These are phyloP conservation scores for Perkinsus olseni DNA, from an alignment of 169 alveolate species.

Conservation along the genomic window DNA sequence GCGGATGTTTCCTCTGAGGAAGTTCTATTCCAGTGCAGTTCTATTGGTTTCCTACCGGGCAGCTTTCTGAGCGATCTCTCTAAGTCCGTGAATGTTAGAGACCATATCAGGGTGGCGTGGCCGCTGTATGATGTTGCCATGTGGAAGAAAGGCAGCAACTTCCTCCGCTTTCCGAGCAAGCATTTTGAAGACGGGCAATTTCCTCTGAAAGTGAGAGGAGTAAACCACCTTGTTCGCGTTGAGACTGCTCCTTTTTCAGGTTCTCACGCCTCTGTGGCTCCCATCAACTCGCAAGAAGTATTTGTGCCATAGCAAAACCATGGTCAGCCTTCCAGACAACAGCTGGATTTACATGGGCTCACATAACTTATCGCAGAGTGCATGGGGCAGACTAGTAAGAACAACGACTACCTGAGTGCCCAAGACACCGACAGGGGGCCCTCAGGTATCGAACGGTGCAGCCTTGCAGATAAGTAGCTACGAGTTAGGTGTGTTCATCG, in stretches of 20 bases:
- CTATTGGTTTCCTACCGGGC: not conserved
- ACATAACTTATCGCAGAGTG: not conserved
- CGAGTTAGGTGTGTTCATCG: not conserved
- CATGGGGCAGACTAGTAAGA: not conserved
- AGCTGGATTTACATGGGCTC: not conserved
- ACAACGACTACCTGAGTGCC: not conserved
- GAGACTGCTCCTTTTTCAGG: not conserved
- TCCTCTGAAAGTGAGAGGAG: not conserved
- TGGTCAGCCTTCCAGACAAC: not conserved
- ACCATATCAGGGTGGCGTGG: not conserved
- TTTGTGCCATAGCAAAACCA: not conserved
- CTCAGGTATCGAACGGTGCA: not conserved
- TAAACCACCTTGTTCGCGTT: not conserved
- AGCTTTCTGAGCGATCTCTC: not conserved
- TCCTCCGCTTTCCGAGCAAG: not conserved
- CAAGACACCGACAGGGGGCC: not conserved
- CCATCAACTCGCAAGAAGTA: not conserved
- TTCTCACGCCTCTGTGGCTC: not conserved
- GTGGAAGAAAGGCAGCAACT: not conserved
- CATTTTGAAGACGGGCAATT: not conserved
- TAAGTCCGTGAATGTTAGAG: not conserved
- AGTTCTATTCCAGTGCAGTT: not conserved
- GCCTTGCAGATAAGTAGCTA: not conserved
- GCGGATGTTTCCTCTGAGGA: not conserved
- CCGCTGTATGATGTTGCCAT: not conserved